Percentiles rank a stretch among this genome's conserved stretches.
Evolutionary conservation across 2,329 filamentous ascomycete genomes (phyloP).

Genomic region (Ustilaginoidea virens): DNA sequence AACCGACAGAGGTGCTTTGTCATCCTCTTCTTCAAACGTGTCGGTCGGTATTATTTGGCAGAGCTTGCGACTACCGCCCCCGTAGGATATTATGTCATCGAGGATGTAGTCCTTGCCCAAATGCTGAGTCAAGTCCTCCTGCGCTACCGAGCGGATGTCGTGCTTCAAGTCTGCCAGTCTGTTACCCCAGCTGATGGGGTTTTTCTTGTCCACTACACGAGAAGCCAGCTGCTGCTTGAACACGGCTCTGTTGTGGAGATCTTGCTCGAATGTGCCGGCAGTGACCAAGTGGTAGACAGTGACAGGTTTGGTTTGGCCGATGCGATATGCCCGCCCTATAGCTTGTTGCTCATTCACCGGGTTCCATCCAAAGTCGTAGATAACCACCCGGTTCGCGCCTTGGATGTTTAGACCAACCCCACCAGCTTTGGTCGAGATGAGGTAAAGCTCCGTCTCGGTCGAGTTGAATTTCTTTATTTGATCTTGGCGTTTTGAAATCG

Average conservation of each 20-base stretch:
- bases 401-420: constrained; percentile 73
- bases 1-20: constrained; percentile 35
- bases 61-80: constrained; percentile 24
- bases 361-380: constrained; percentile 74
- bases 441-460: constrained; percentile 40
- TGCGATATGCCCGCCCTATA: constrained; percentile 69
- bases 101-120: constrained; percentile 49
- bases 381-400: constrained; percentile 71
- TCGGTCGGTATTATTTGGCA: constrained; percentile 50
- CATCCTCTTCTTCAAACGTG: constrained; percentile 56
- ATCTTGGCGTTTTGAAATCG: constrained; percentile 40
- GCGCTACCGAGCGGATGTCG: constrained; percentile 33
- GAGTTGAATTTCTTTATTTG: constrained; percentile 56
- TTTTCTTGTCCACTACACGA: constrained; percentile 73
- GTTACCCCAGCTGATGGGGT: constrained; percentile 50
- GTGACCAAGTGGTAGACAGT: constrained; percentile 72
- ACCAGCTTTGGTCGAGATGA: constrained; percentile 75
- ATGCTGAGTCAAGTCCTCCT: constrained; percentile 35
- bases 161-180: constrained; percentile 43
- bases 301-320: constrained; percentile 68
- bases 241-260: constrained; percentile 55
- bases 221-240: constrained; percentile 73
- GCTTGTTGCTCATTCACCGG: constrained; percentile 75
- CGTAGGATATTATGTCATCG: constrained; percentile 27
- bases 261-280: constrained; percentile 66